These are phyloP conservation scores for Plenodomus tracheiphilus DNA, from an alignment of 2,329 filamentous ascomycete genomes.

Conservation along the genomic window DNA sequence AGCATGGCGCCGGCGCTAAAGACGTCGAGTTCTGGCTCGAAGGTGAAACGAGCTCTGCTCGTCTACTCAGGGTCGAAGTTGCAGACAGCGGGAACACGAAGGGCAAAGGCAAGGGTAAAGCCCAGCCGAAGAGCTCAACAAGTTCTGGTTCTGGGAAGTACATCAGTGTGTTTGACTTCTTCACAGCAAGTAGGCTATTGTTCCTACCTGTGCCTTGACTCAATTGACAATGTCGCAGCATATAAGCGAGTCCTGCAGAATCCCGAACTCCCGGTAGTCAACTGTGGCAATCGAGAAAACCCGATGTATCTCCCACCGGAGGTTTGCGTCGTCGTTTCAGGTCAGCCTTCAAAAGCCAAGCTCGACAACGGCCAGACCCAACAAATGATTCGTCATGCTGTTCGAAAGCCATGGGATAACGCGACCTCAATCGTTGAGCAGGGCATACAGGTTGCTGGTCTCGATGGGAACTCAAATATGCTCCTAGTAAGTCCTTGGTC, in stretches of 20 bases:
- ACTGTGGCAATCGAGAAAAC: constrained; percentile 25
- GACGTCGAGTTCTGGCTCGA: constrained; percentile 30
- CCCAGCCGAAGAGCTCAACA: constrained; percentile 2
- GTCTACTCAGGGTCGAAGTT: constrained; percentile 7
- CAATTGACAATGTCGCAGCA: neutral
- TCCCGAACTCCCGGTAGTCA: constrained; percentile 24
- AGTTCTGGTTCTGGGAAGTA: constrained; percentile 13
- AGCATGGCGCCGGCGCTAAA: constrained; percentile 21
- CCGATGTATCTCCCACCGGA: constrained; percentile 30
- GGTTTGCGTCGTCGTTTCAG: constrained; percentile 27
- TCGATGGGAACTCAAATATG: constrained; percentile 16
- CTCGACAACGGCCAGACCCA: constrained; percentile 26
- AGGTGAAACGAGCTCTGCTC: neutral
- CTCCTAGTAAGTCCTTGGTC: constrained; percentile 12
- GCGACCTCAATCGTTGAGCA: constrained; percentile 18
- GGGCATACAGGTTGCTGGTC: constrained; percentile 18
- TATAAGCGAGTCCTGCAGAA: constrained; percentile 14
- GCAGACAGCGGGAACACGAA: constrained; percentile 5
- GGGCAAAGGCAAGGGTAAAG: constrained; percentile 11
- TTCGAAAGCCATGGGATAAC: constrained; percentile 30
- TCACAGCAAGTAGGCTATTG: constrained; percentile 11
- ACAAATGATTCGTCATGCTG: constrained; percentile 31
- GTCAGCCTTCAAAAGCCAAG: constrained; percentile 27
- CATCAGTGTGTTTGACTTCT: constrained; percentile 26
- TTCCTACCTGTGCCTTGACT: neutral